Evolutionary conservation across 768 basidiomycete species (phyloP).

Genomic region (Cystofilobasidium macerans): DNA sequence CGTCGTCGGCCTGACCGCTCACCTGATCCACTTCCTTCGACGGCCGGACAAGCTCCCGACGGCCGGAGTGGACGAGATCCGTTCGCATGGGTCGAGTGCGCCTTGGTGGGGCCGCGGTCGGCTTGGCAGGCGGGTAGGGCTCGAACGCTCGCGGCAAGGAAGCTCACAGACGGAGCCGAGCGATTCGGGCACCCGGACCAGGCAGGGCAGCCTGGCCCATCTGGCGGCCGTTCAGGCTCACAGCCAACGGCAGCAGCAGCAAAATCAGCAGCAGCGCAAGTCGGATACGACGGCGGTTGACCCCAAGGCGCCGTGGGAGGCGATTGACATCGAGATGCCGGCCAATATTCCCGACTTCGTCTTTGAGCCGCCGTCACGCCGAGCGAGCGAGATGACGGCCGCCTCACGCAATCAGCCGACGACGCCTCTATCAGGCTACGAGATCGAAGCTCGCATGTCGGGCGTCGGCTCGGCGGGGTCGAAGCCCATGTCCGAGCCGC

Average conservation of each 20-base stretch:
- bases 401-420: neutral
- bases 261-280: neutral
- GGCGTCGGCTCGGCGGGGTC: too few species aligned
- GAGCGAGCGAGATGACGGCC: neutral
- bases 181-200: too few species aligned
- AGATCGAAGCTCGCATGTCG: neutral
- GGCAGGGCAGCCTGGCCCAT: too few species aligned
- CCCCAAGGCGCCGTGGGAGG: slow-evolving; percentile 20
- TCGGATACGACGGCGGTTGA: neutral
- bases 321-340: slow-evolving; percentile 9
- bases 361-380: neutral
- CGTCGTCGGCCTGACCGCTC: slow-evolving; percentile 18
- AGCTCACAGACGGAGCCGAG: neutral
- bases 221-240: too few species aligned
- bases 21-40: slow-evolving; percentile 20
- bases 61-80: neutral
- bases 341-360: neutral
- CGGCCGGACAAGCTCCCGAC: slow-evolving; percentile 10
- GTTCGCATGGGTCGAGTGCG: neutral
- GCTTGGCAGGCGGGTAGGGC: slow-evolving; percentile 6
- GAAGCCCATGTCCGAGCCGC: too few species aligned
- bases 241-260: neutral
- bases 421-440: neutral
- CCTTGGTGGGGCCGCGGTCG: slow-evolving; percentile 8
- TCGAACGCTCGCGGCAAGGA: neutral